Conservation (phyloP, 2,329 filamentous ascomycete species). For the Plectosphaerella sp. region DNA sequence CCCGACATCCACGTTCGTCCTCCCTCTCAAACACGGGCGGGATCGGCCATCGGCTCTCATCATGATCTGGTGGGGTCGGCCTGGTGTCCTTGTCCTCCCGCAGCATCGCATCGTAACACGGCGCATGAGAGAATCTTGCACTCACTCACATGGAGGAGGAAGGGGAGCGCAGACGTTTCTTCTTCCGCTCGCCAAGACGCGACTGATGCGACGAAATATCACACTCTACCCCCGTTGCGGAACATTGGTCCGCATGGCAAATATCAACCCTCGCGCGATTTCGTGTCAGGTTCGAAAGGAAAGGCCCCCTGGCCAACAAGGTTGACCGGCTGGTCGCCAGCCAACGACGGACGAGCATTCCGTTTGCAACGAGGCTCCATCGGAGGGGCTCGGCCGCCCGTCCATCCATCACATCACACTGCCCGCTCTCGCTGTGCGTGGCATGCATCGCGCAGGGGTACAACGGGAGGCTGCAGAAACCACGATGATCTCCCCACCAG, state of each 20-base stretch:
- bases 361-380: neutral
- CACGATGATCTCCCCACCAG: constrained; percentile 25
- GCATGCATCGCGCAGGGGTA: neutral
- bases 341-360: neutral
- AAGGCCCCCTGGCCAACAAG: too few species aligned
- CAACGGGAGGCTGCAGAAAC: constrained; percentile 31
- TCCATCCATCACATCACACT: neutral
- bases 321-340: neutral
- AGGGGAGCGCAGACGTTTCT: neutral
- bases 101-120: too few species aligned
- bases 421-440: neutral
- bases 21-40: neutral
- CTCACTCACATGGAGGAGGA: neutral
- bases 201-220: too few species aligned
- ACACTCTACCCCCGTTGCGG: neutral
- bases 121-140: too few species aligned
- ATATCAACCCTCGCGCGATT: neutral
- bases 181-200: too few species aligned
- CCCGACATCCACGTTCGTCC: neutral
- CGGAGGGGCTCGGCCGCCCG: neutral
- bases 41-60: neutral
- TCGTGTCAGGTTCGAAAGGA: neutral
- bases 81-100: neutral
- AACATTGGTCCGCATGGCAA: neutral
- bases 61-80: constrained; percentile 7